Percentiles rank a stretch among this genome's conserved stretches.
Conservation (phyloP, 345 rosid species). For the Abelmoschus esculentus region DNA sequence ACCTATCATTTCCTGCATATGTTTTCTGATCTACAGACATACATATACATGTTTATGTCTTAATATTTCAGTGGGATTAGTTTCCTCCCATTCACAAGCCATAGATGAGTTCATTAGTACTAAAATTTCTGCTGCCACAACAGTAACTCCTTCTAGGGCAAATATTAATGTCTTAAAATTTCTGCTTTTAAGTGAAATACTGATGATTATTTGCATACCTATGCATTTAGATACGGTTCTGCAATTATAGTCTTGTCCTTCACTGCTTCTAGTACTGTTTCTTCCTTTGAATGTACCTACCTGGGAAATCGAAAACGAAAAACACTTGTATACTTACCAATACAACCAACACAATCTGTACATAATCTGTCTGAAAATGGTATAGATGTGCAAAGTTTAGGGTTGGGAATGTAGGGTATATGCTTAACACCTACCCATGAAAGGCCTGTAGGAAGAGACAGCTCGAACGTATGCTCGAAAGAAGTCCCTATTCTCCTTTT, state of each 20-base stretch:
- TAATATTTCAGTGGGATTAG: slow-evolving; percentile 73
- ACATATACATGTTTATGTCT: slow-evolving; percentile 4
- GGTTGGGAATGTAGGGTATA: neutral
- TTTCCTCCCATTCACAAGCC: slow-evolving; percentile 56
- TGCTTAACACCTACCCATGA: slow-evolving; percentile 19
- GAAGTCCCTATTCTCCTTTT: slow-evolving; percentile 61
- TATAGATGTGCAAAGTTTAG: neutral
- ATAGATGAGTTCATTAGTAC: no score
- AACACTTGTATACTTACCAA: no score
- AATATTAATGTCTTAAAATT: no score
- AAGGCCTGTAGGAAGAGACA: slow-evolving; percentile 27
- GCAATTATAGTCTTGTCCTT: neutral
- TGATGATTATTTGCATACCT: neutral
- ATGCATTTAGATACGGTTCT: neutral
- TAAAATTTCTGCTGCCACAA: slow-evolving; percentile 11
- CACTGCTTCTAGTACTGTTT: slow-evolving; percentile 20
- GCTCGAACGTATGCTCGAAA: slow-evolving; percentile 45
- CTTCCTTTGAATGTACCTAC: slow-evolving; percentile 25
- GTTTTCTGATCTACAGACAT: neutral
- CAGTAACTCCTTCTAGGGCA: neutral
- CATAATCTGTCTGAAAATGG: neutral
- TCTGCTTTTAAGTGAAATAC: no score
- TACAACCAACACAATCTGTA: no score
- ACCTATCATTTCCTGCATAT: neutral
- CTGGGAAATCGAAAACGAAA: slow-evolving; percentile 16